Evolutionary conservation across 345 rosid species (phyloP), one percentile per base, ranked within the genome.

Genomic region (Eucalyptus viminalis): DNA sequence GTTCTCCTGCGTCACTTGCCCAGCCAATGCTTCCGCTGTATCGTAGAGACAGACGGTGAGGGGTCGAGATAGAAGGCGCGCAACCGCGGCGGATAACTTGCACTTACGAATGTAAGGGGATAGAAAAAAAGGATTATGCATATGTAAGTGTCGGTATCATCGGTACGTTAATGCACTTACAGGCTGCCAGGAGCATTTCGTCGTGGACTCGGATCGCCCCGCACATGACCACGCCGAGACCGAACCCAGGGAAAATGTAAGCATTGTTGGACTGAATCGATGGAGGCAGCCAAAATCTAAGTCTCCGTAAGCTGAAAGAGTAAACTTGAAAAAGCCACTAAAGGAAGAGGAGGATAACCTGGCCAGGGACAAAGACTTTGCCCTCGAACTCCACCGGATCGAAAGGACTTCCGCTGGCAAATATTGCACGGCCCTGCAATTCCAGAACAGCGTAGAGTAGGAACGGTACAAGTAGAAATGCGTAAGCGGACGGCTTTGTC

Each of bases 341-440:
- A 9, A 17, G 22, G 81, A 60, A 87, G 65, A 24, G 22, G 6
- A 87, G 22, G 88, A 60, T 37, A 86, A 97, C 99, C 98, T 97
- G 99, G 93, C 99, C 99, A n/a, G 99, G 95, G 88, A 95, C 93
- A 53, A 95, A 95, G 67, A 94, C 91, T 92, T 92, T 96, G 89
- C 96, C 98, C 67, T 94, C 89, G 86, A 93, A 95, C 89, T 97
- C 95, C 87, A 98, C 92, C 43, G 98, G 97, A 91, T 96, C 99
- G 91, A 97, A 98, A 80, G 99, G 99, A 90, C 99, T 98, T 93
- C 99, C 99, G 88, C 99, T 97, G 13, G 99, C 99, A 81, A 94
- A 98, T 86, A 97, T 98, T 24, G 99, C 99, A 88, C 95, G 95
- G 17, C 99, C 99, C 99, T 98, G 93, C 86, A 91, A 86, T 58